Conservation (phyloP, 75 land plant species). For the Cupressus sempervirens region DNA sequence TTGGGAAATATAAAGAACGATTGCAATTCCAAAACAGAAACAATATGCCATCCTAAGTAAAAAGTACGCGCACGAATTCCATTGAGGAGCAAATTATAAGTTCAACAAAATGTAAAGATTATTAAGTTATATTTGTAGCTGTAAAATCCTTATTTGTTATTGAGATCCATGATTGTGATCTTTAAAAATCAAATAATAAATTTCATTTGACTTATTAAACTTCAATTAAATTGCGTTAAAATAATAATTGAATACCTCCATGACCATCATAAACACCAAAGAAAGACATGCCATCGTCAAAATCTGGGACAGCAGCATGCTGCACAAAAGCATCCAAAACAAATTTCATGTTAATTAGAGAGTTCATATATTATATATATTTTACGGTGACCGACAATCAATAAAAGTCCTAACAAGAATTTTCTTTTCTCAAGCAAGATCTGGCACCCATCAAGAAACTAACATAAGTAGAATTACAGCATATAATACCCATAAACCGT, state of each 20-base stretch:
- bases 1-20: not conserved
- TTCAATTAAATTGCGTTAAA: not conserved
- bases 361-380: not conserved
- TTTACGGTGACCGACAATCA: not conserved
- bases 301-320: constrained; percentile 36
- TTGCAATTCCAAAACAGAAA: not conserved
- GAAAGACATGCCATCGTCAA: constrained; percentile 34
- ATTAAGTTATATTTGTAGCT: not conserved
- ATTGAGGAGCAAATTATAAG: not conserved
- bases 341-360: constrained; percentile 2
- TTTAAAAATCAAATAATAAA: not conserved
- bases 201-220: not conserved
- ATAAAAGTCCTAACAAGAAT: not conserved
- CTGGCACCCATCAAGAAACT: not conserved
- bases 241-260: constrained; percentile 28
- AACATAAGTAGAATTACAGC: not conserved
- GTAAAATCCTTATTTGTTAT: not conserved
- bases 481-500: not conserved
- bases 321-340: constrained; percentile 12
- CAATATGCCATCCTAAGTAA: not conserved
- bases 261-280: constrained; percentile 51
- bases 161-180: not conserved
- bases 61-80: not conserved
- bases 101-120: not conserved
- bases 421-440: not conserved